Base-by-base conservation (phyloP, 169 alveolate genomes). In the Condylostoma magnum region DNA sequence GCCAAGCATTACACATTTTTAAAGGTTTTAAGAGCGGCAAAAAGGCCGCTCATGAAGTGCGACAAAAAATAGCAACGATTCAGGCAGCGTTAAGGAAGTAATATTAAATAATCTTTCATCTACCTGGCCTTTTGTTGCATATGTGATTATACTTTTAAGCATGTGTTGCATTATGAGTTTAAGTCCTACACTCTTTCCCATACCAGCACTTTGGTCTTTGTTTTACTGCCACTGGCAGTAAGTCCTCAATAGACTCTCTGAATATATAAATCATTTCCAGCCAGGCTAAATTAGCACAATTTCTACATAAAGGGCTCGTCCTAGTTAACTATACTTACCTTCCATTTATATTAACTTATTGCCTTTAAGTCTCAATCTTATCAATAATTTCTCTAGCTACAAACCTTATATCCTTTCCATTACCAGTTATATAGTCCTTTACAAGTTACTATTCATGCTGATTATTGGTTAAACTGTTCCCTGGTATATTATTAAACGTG, bases 151-250 rank as follows among this genome's bases (percentile, higher is more conserved):
- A 54, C 2, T 72, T 69, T 27, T 56, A 60, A 5, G 82, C 82
- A 41, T 74, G 82, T 3, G 27, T 57, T 34, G 30, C 5, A 31
- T 63, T 74, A 52, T 74, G 82, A 2, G n/a, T 74, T 30, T 65
- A 69, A 22, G 82, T 74, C 38, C 72, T 54, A 68, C 82, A 74
- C 15, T 56, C 66, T 46, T 28, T 41, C 6, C 82, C 82, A 28
- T 74, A 74, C 82, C 82, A 69, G 66, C 77, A 68, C 22, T 69
- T 30, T 34, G 31, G 30, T 22, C 80, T 36, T n/a, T 12, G 22
- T 41, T 41, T 68, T 10, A 57, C 46, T 12, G 15, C 20, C n/a
- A 41, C 55, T 6, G 76, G 76, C 4, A 74, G 79, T 15, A 36
- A 43, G 1, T 22, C 18, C 0, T 46, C 27, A 0, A 74, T 56